Percentiles rank a stretch among this genome's conserved stretches.
Conservation (phyloP, 345 rosid genomes). For the Turnera subulata region DNA sequence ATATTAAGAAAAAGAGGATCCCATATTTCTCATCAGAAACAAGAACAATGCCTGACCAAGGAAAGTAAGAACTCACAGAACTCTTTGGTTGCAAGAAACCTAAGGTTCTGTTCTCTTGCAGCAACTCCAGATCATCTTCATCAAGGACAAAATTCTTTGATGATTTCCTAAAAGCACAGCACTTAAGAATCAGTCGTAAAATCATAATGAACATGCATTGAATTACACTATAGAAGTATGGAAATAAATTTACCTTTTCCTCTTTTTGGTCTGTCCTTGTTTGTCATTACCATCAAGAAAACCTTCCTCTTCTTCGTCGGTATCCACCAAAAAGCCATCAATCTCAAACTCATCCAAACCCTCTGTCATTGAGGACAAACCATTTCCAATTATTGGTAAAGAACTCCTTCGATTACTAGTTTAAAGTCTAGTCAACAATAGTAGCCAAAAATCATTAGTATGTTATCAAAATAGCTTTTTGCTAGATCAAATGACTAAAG, state of each 20-base stretch:
- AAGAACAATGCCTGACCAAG: background rate
- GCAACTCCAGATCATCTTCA: slow-evolving; percentile 14
- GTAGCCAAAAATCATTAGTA: too few relatives aligned
- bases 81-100: slow-evolving; percentile 1
- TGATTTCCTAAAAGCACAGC: slow-evolving; percentile 2
- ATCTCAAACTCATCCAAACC: slow-evolving; percentile 10
- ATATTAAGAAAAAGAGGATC: background rate
- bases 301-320: slow-evolving; percentile 11
- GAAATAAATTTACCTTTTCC: slow-evolving; percentile 2
- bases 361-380: too few relatives aligned
- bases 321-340: slow-evolving; percentile 10
- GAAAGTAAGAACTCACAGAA: slow-evolving; percentile 6
- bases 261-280: slow-evolving; percentile 7
- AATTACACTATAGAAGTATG: background rate
- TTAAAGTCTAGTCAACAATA: too few relatives aligned
- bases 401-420: too few relatives aligned
- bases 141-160: slow-evolving; percentile 9
- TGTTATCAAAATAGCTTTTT: too few relatives aligned
- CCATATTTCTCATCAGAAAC: background rate
- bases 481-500: too few relatives aligned
- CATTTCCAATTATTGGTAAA: too few relatives aligned
- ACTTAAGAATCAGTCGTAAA: background rate
- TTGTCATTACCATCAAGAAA: background rate
- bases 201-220: background rate
- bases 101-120: slow-evolving; percentile 5